Percentiles rank a stretch among this genome's conserved stretches.
These are phyloP conservation scores for Claviceps capensis DNA, from an alignment of 2,329 filamentous ascomycete genomes.

Conservation along the genomic window DNA sequence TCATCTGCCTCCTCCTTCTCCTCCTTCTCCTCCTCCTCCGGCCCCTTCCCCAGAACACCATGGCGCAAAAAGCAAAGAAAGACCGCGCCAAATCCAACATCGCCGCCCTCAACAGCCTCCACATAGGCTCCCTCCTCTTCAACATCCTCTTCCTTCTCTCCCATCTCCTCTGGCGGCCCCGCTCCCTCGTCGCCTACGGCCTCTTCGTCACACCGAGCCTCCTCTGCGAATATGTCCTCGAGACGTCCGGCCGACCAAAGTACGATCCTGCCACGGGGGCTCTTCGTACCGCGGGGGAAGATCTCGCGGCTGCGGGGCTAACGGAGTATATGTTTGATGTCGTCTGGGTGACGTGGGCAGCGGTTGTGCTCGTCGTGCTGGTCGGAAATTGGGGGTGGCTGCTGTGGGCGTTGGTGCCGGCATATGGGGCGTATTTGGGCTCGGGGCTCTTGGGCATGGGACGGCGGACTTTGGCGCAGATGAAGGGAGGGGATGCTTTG, in stretches of 20 bases:
- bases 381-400: constrained; percentile 67
- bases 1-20: not conserved
- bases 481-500: constrained; percentile 21
- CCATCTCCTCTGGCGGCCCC: constrained; percentile 51
- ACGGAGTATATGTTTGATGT: constrained; percentile 99
- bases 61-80: constrained; percentile 52
- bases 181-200: constrained; percentile 54
- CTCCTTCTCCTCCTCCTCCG: not conserved
- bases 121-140: constrained; percentile 58
- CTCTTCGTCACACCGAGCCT: constrained; percentile 62
- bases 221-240: constrained; percentile 72
- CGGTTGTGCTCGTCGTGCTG: constrained; percentile 55
- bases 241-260: constrained; percentile 67
- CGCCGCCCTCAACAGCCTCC: constrained; percentile 64
- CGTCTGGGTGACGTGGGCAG: constrained; percentile 85
- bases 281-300: constrained; percentile 70
- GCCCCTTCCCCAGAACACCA: constrained; percentile 13
- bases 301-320: constrained; percentile 73
- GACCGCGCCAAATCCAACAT: constrained; percentile 65
- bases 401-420: constrained; percentile 40
- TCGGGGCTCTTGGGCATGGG: constrained; percentile 39
- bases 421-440: constrained; percentile 41
- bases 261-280: constrained; percentile 49
- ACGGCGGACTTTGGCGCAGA: constrained; percentile 36
- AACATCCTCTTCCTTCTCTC: constrained; percentile 64